Evolutionary conservation across 768 basidiomycete genomes (phyloP), one percentile per base, ranked within the genome.

Genomic region (Mycena albidolilacea): DNA sequence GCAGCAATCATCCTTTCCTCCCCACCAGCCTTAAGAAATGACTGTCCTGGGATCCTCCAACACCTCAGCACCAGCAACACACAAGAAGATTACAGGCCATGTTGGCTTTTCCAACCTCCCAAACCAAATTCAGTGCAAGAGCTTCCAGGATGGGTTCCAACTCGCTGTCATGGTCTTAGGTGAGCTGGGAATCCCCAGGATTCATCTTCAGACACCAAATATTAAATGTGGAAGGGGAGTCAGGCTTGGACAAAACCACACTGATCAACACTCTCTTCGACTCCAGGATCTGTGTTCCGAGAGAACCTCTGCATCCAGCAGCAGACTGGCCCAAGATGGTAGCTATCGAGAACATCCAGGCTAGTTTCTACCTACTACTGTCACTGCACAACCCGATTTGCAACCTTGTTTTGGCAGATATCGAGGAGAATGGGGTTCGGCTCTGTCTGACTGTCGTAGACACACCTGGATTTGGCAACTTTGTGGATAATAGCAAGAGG

Each of bases 141-240:
- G 97, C 79, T 93, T 98, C 62, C 90, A 96, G 87, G 98, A 96
- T 84, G 97, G 98, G 46, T 99, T 99, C 88, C 96, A 98, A 83
- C 98, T 99, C 86, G 97, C 96, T 66, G 89, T 92, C 74, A 99
- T 99, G 98, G 97, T 99, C 75, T 97, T 99, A 80, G 97, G 97
- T 97, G 78, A 79, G 96, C 92, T 46, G 35, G 14, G 60, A 72
- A 72, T 64, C 64, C 63, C 30, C 30, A 30, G 30, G 30, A 30
- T 30, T 30, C 30, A 30, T 30, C 30, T 30, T 30, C 30, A 30
- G 30, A 30, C 30, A 62, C 68, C 74, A 69, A 70, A 72, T 74
- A 60, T 75, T 37, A 67, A 55, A 21, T 74, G 75, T 9, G 19
- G 9, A 48, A 97, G 97, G 97, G 82, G 97, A 99, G 86, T 99